phyloP scores from a whole-genome alignment of 1,284 basidiomycete genomes.

The Melampsora larici-populina region DNA sequence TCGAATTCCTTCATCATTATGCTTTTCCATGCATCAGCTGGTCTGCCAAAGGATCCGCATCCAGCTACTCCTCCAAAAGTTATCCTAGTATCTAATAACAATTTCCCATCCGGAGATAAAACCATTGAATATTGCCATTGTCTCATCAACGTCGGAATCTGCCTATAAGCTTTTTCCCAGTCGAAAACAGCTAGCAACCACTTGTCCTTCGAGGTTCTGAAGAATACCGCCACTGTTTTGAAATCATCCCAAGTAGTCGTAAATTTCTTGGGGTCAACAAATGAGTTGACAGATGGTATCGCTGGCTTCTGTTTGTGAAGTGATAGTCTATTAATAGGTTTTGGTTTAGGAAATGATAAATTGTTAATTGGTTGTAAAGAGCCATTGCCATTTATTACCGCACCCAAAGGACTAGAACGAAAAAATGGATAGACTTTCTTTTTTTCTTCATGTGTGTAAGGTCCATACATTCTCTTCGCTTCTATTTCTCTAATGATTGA shows the following conservation, averaged over 20 bases:
- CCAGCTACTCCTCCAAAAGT: not conserved
- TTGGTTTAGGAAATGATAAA: too few relatives aligned
- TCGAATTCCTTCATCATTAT: conserved; percentile 4
- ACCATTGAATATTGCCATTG: conserved; percentile 8
- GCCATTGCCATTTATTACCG: too few relatives aligned
- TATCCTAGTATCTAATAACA: conserved; percentile 1
- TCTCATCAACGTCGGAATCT: not conserved
- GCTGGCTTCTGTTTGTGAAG: too few relatives aligned
- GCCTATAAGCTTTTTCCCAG: too few relatives aligned
- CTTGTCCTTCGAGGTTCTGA: not conserved
- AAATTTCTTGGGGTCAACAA: not conserved
- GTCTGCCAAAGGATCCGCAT: conserved; percentile 2
- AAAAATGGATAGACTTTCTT: too few relatives aligned
- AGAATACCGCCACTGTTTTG: not conserved
- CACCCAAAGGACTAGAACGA: too few relatives aligned
- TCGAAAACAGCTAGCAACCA: not conserved
- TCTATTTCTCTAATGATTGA: too few relatives aligned
- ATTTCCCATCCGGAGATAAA: not conserved
- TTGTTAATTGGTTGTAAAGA: too few relatives aligned
- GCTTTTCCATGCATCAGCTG: conserved; percentile 9
- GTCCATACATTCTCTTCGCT: too few relatives aligned
- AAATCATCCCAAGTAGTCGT: conserved; percentile 11
- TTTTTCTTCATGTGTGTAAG: too few relatives aligned
- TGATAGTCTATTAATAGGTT: too few relatives aligned
- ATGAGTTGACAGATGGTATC: not conserved